These are phyloP conservation scores for Mitragyna speciosa DNA, from an alignment of 257 asterid species.

Conservation along the genomic window DNA sequence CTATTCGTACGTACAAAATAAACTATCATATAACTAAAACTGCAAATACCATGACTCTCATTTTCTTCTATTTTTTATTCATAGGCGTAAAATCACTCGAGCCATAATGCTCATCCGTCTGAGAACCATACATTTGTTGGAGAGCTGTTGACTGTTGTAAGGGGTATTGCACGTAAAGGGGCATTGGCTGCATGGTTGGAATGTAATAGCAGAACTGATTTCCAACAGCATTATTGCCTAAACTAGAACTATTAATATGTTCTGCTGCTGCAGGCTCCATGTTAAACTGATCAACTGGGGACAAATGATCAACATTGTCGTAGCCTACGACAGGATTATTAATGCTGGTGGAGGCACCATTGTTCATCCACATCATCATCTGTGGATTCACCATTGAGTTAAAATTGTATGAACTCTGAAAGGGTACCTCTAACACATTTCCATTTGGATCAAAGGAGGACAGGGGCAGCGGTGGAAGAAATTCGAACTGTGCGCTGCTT, in stretches of 20 bases:
- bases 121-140: not conserved
- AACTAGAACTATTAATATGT: not conserved
- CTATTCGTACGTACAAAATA: too few species aligned
- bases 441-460: not conserved
- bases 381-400: not conserved
- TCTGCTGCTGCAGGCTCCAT: not conserved
- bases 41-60: too few species aligned
- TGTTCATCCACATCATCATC: not conserved
- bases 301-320: not conserved
- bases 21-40: not conserved
- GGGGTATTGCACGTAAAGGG: constrained; percentile 4
- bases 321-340: not conserved
- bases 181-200: constrained; percentile 9
- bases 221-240: not conserved
- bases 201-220: not conserved
- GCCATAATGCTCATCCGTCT: not conserved
- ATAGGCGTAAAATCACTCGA: not conserved
- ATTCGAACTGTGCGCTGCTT: not conserved
- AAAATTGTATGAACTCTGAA: not conserved
- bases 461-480: not conserved
- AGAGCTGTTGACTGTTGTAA: not conserved
- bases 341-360: not conserved
- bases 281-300: not conserved
- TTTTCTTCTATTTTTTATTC: not conserved
- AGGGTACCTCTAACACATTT: not conserved